Conservation (phyloP, 2,329 filamentous ascomycete species). For the Meredithiella fracta region DNA sequence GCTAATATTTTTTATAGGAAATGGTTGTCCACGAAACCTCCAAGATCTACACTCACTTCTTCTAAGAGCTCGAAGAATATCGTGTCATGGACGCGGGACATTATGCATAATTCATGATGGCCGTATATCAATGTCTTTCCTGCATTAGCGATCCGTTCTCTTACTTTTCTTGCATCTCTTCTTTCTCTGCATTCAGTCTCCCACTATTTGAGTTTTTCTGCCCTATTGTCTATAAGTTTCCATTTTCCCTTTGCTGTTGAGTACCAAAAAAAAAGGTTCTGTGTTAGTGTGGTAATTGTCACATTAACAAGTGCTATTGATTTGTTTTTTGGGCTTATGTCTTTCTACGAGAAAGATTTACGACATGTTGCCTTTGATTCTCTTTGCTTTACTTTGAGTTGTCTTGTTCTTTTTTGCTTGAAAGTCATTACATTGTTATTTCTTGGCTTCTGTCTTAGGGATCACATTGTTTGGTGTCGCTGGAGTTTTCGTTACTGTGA, state of each 20-base stretch:
- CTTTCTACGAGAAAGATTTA: constrained; percentile 15
- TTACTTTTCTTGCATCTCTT: not conserved
- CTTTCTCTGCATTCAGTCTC: constrained; percentile 4
- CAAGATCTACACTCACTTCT: constrained; percentile 99
- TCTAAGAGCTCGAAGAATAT: constrained; percentile 42
- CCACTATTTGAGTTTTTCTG: not conserved
- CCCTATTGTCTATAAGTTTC: not conserved
- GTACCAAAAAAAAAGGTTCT: not conserved
- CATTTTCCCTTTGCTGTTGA: constrained; percentile 1
- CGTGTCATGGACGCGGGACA: constrained; percentile 13
- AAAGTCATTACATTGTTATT: constrained; percentile 17
- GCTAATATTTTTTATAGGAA: constrained; percentile 41
- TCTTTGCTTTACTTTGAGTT: constrained; percentile 17
- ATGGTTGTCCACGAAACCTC: constrained; percentile 99
- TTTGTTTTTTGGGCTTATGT: constrained; percentile 34
- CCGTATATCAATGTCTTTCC: not conserved
- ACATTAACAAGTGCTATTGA: constrained; percentile 24
- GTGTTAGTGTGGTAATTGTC: not conserved
- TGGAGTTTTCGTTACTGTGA: constrained; percentile 10
- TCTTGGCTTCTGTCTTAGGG: constrained; percentile 18
- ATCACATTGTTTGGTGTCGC: constrained; percentile 14
- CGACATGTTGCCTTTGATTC: constrained; percentile 14
- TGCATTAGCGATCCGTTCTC: not conserved
- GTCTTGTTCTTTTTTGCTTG: constrained; percentile 12
- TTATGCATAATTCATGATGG: not conserved